These are phyloP conservation scores for Rhizoclosmatium sp. DNA, from an alignment of 192 early-diverging fungal genomes.

Conservation along the genomic window DNA sequence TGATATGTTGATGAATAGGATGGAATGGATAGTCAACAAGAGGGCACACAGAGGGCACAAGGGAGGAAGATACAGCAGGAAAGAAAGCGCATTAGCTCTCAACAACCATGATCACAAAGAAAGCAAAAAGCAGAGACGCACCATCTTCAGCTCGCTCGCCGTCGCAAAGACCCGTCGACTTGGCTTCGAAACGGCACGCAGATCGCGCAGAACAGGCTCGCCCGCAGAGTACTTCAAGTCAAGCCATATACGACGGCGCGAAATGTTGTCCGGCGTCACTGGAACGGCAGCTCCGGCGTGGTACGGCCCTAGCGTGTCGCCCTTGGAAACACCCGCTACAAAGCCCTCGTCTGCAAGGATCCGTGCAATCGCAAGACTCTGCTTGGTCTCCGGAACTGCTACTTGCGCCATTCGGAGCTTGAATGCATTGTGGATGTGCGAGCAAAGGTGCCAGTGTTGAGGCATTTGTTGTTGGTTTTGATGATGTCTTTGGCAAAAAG, in stretches of 20 bases:
- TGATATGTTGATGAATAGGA: background rate
- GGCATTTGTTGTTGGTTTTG: conserved; percentile 62
- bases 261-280: conserved; percentile 82
- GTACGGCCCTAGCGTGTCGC: conserved; percentile 78
- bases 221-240: conserved; percentile 90
- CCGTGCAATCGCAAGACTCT: conserved; percentile 83
- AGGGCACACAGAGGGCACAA: background rate
- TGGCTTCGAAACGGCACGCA: conserved; percentile 87
- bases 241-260: conserved; percentile 89
- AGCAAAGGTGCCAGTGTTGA: conserved; percentile 83
- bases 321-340: conserved; percentile 77
- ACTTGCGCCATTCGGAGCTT: conserved; percentile 79
- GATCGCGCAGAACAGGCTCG: conserved; percentile 76
- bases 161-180: conserved; percentile 74
- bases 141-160: conserved; percentile 65
- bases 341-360: conserved; percentile 95
- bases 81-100: background rate
- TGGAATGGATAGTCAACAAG: background rate
- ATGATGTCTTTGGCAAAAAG: background rate
- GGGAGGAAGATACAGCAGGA: background rate
- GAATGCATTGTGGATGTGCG: conserved; percentile 92
- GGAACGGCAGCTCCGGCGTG: conserved; percentile 66
- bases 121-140: background rate
- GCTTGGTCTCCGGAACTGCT: conserved; percentile 87
- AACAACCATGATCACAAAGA: background rate